A percentile compares a stretch with the other conserved stretches of the same genome.
Conservation (phyloP, 306 rosid genomes). For the Fagus sylvatica region DNA sequence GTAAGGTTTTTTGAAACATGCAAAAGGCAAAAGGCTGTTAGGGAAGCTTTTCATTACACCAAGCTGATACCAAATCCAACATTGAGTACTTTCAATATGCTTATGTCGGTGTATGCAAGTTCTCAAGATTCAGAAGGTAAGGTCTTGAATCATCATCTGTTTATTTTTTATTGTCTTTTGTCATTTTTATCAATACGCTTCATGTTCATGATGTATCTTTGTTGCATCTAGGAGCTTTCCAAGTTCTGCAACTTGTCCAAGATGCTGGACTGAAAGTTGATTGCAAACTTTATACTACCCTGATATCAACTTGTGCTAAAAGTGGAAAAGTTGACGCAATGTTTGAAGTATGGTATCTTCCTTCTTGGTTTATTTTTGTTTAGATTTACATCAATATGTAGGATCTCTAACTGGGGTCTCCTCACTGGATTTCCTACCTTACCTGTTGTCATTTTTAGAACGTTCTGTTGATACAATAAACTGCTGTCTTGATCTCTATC, state of each 20-base stretch:
- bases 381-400: slow-evolving; percentile 12
- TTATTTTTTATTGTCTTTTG: slow-evolving; percentile 14
- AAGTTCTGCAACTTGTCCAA: slow-evolving; percentile 76
- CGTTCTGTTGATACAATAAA: background rate
- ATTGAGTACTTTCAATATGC: slow-evolving; percentile 94
- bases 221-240: slow-evolving; percentile 79
- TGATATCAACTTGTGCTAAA: slow-evolving; percentile 90
- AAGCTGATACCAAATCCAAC: slow-evolving; percentile 81
- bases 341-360: slow-evolving; percentile 78
- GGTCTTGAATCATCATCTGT: slow-evolving; percentile 16
- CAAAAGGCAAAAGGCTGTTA: slow-evolving; percentile 80
- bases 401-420: background rate
- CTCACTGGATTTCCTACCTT: slow-evolving; percentile 3
- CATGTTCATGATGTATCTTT: slow-evolving; percentile 31
- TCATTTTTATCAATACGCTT: slow-evolving; percentile 22
- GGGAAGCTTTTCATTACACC: slow-evolving; percentile 83
- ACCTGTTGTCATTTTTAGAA: background rate
- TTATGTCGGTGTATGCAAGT: slow-evolving; percentile 85
- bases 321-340: slow-evolving; percentile 90
- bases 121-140: slow-evolving; percentile 79
- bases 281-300: slow-evolving; percentile 94
- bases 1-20: slow-evolving; percentile 81
- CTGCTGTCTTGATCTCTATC: background rate
- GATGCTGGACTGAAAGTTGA: slow-evolving; percentile 79
- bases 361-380: slow-evolving; percentile 30